phyloP scores from a whole-genome alignment of 139 green algal genomes.

The Chlamydomonas eustigma region DNA sequence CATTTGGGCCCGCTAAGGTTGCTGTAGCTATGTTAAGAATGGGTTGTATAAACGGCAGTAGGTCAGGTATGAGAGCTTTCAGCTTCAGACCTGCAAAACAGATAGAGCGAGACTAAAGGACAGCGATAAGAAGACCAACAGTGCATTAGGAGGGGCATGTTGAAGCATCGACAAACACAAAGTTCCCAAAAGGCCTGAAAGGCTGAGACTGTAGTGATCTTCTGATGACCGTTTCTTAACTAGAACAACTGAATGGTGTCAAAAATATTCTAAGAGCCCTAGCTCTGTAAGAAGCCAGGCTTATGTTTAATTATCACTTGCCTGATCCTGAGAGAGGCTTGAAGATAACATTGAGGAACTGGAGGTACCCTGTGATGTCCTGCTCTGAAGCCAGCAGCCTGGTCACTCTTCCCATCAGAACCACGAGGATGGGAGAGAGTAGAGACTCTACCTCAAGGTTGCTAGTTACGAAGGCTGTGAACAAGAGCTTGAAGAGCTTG shows the following conservation, averaged over 20 bases:
- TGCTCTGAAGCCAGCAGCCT: slow-evolving; percentile 13
- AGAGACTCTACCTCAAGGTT: slow-evolving; percentile 24
- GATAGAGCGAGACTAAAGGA: no score
- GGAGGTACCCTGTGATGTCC: slow-evolving; percentile 52
- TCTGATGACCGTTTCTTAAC: no score
- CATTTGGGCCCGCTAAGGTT: slow-evolving; percentile 61
- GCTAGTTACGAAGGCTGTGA: slow-evolving; percentile 45
- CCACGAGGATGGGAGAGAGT: neutral
- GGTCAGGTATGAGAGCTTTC: slow-evolving; percentile 22
- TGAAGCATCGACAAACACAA: no score
- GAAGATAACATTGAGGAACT: slow-evolving; percentile 60
- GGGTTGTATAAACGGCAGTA: slow-evolving; percentile 11
- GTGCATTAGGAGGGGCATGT: no score
- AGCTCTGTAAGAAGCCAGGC: no score
- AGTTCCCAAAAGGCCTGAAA: no score
- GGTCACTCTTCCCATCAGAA: slow-evolving; percentile 27
- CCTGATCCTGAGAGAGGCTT: slow-evolving; percentile 31
- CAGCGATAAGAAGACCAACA: no score
- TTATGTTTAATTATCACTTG: neutral
- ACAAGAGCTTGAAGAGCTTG: slow-evolving; percentile 59
- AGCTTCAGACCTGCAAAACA: slow-evolving; percentile 12
- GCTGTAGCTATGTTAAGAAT: slow-evolving; percentile 12
- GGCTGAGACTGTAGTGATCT: no score
- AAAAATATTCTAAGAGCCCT: no score
- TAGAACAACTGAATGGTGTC: no score